A percentile compares a stretch with the other conserved stretches of the same genome.
phyloP scores from a whole-genome alignment of 495 filamentous ascomycete genomes.

The Neurospora sp. region DNA sequence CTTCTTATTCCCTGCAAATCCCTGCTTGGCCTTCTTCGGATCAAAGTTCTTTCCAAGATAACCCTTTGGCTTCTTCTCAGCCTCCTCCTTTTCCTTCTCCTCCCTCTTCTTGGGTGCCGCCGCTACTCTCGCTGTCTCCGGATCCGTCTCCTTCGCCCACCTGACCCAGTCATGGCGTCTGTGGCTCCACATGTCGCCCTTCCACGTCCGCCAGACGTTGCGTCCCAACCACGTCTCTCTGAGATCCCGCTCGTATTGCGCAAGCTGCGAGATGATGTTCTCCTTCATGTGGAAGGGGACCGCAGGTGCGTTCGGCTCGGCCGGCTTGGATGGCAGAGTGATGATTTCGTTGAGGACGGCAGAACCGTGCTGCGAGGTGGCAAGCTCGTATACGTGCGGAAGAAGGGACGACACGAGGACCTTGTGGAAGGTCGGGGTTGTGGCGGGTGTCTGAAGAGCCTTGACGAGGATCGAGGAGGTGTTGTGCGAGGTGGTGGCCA shows the following conservation, averaged over 20 bases:
- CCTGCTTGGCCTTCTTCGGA: not conserved
- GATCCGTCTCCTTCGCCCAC: slow-evolving; percentile 49
- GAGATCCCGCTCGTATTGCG: slow-evolving; percentile 48
- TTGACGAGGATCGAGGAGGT: slow-evolving; percentile 60
- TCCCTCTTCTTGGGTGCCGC: slow-evolving; percentile 10
- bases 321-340: slow-evolving; percentile 40
- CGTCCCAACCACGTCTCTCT: slow-evolving; percentile 67
- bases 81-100: slow-evolving; percentile 4
- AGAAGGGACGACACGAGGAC: slow-evolving; percentile 35
- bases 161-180: slow-evolving; percentile 59
- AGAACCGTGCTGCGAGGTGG: slow-evolving; percentile 60
- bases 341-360: slow-evolving; percentile 74
- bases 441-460: slow-evolving; percentile 49
- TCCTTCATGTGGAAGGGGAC: slow-evolving; percentile 46
- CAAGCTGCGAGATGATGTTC: slow-evolving; percentile 35
- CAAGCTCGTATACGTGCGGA: slow-evolving; percentile 51
- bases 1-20: not conserved
- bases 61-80: not conserved
- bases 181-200: slow-evolving; percentile 66
- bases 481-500: slow-evolving; percentile 27
- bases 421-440: slow-evolving; percentile 46
- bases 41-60: not conserved
- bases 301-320: slow-evolving; percentile 21
- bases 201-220: slow-evolving; percentile 86
- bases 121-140: slow-evolving; percentile 19